These are phyloP conservation scores for Pseudozyma tsukubaensis DNA, from an alignment of 1,284 basidiomycete genomes.

Conservation along the genomic window DNA sequence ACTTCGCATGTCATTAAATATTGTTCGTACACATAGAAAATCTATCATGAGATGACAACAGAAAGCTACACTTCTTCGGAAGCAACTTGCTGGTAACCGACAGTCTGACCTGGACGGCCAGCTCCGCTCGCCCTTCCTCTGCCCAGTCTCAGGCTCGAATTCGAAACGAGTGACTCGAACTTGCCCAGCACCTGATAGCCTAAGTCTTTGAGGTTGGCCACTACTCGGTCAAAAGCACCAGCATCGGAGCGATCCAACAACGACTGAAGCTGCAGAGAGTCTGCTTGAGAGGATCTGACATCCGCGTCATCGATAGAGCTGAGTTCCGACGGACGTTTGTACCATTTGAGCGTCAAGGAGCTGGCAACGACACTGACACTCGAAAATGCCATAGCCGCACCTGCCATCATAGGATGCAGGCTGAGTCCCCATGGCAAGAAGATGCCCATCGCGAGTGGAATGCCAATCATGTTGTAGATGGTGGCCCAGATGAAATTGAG, in stretches of 20 bases:
- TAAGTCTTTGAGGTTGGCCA: constrained; percentile 47
- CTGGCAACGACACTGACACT: constrained; percentile 94
- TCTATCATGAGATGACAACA: no score
- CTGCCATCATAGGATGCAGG: constrained; percentile 97
- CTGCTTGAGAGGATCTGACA: neutral
- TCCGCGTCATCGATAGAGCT: neutral
- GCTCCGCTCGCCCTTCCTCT: neutral
- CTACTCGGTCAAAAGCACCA: constrained; percentile 37
- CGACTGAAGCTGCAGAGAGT: constrained; percentile 30
- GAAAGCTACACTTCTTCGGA: constrained; percentile 24
- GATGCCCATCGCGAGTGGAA: constrained; percentile 98
- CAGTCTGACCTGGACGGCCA: constrained; percentile 9
- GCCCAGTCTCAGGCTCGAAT: constrained; percentile 18
- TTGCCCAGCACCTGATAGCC: constrained; percentile 48
- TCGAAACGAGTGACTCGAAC: constrained; percentile 24
- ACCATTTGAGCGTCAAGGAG: constrained; percentile 80
- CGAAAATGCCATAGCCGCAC: constrained; percentile 96
- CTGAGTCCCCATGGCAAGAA: constrained; percentile 91
- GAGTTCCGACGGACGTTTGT: constrained; percentile 64
- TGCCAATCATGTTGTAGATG: constrained; percentile 87
- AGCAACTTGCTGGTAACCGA: constrained; percentile 38
- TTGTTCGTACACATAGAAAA: no score
- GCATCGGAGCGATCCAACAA: constrained; percentile 39
- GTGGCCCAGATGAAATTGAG: constrained; percentile 71
- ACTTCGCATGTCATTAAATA: no score